Evolutionary conservation across 306 rosid species (phyloP), one percentile per base, ranked within the genome.

Genomic region (Prunus mira): DNA sequence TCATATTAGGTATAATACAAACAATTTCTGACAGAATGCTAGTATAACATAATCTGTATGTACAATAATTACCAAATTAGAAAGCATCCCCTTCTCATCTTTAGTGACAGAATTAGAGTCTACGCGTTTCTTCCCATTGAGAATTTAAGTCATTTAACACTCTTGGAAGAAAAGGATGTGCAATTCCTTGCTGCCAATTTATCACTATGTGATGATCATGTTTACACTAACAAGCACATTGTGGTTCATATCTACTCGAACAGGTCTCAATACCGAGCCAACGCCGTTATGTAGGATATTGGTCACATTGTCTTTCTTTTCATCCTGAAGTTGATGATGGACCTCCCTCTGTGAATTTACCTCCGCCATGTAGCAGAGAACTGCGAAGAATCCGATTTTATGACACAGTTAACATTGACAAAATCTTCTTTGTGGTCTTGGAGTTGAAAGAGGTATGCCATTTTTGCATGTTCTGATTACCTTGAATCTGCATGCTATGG

Each of bases 231-330:
- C n/a, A 45, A 61, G 2, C 46, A 18, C 68, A 19, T 43, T 58
- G 43, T 70, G 25, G 27, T 32, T 46, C 79, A 63, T 72, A 60
- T 78, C 66, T 75, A 43, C 51, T 38, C 68, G 20, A 74, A 79
- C 82, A 95, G 99, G 99, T 95, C 79, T 95, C 99, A 7, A 95
- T 92, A 85, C 99, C 98, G 82, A 95, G 99, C 89, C 99, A 95
- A 78, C 90, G 97, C 28, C 96, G 98, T 38, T 92, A 89, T 13
- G 98, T 92, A 50, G 78, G 82, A 57, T 95, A 90, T 73, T 91
- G 96, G 93, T 88, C 79, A 34, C 81, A 73, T 25, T 30, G 85
- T 17, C 92, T 95, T 77, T 84, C 92, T 20, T 76, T 76, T 74
- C 90, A 92, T 17, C 56, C 68, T 58, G 87, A 83, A 18, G 28